phyloP scores from a whole-genome alignment of 768 basidiomycete genomes.

The Rhodocollybia butyracea region DNA sequence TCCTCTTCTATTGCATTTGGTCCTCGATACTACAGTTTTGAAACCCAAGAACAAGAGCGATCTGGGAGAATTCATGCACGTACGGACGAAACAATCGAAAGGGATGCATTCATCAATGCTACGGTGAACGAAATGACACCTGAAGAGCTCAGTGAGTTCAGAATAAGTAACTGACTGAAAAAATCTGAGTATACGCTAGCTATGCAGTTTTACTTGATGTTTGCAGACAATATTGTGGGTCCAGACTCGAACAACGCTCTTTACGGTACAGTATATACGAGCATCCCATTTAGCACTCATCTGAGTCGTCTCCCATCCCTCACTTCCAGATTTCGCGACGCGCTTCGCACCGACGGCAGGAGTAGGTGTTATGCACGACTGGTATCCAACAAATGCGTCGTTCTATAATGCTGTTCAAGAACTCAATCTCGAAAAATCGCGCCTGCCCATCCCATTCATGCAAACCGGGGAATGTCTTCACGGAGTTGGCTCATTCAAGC shows the following conservation, averaged over 20 bases:
- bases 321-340: constrained; percentile 9
- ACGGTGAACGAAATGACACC: constrained; percentile 8
- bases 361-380: constrained; percentile 14
- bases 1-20: neutral
- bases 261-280: no score
- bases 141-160: constrained; percentile 10
- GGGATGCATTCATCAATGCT: constrained; percentile 8
- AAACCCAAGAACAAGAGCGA: neutral
- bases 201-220: constrained; percentile 15
- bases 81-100: neutral
- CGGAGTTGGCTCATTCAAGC: constrained; percentile 21
- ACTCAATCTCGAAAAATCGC: constrained; percentile 19
- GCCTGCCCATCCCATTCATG: constrained; percentile 20
- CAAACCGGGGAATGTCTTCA: constrained; percentile 22
- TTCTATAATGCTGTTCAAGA: constrained; percentile 19
- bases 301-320: neutral
- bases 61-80: neutral
- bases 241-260: constrained; percentile 12
- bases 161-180: neutral
- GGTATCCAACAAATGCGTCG: constrained; percentile 6
- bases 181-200: neutral
- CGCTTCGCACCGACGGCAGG: constrained; percentile 11
- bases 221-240: constrained; percentile 12
- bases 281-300: neutral
- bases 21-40: neutral